phyloP scores from a whole-genome alignment of 108 stramenopile genomes.

The Conticribra weissflogii region DNA sequence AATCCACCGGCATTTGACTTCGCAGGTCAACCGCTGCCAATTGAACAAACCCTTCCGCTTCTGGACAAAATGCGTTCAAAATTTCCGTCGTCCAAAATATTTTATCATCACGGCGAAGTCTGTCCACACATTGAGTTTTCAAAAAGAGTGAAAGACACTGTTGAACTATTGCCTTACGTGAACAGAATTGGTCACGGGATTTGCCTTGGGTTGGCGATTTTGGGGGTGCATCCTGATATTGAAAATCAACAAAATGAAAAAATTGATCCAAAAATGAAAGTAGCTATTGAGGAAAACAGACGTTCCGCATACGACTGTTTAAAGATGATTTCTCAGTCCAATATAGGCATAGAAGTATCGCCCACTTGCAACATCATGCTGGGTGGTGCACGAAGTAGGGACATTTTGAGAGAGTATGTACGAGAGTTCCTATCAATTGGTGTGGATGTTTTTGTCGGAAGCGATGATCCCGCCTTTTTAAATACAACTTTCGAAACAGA shows the following conservation, averaged over 20 bases:
- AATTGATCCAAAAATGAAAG: not conserved
- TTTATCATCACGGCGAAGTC: slow-evolving; percentile 38
- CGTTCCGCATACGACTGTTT: slow-evolving; percentile 22
- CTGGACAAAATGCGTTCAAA: slow-evolving; percentile 14
- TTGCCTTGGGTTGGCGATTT: slow-evolving; percentile 37
- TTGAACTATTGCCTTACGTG: slow-evolving; percentile 28
- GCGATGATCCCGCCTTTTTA: slow-evolving; percentile 40
- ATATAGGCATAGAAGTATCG: slow-evolving; percentile 32
- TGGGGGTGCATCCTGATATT: slow-evolving; percentile 16
- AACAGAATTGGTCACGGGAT: slow-evolving; percentile 28
- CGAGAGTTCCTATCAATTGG: slow-evolving; percentile 20
- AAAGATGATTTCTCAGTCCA: slow-evolving; percentile 15
- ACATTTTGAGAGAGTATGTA: slow-evolving; percentile 25
- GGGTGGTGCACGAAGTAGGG: slow-evolving; percentile 18
- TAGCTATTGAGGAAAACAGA: slow-evolving; percentile 14
- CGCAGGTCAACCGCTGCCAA: slow-evolving; percentile 26
- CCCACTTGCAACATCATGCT: slow-evolving; percentile 36
- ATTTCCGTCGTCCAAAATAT: slow-evolving; percentile 26
- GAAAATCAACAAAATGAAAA: not conserved
- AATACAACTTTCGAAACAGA: slow-evolving; percentile 25
- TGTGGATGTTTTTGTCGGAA: slow-evolving; percentile 39
- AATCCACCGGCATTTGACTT: slow-evolving; percentile 34
- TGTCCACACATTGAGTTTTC: slow-evolving; percentile 22
- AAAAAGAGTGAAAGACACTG: slow-evolving; percentile 26
- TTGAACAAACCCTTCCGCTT: slow-evolving; percentile 18